Conservation (phyloP, 164 flowering plant genomes). For the Vitis riparia region DNA sequence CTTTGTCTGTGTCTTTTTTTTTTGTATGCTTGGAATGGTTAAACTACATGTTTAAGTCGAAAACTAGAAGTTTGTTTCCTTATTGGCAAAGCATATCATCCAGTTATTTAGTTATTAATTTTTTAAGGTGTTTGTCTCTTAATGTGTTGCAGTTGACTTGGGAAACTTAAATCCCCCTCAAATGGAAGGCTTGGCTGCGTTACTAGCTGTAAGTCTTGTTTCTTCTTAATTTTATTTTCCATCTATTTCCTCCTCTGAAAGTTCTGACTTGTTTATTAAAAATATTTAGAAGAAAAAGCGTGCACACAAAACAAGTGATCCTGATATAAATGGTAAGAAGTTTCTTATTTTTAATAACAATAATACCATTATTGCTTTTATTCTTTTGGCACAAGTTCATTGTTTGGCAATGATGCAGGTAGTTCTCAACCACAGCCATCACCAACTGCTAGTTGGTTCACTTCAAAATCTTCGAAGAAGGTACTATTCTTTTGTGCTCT, state of each 20-base stretch:
- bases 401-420: constrained; percentile 37
- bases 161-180: constrained; percentile 45
- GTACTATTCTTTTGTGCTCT: constrained; percentile 24
- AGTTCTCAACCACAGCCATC: constrained; percentile 40
- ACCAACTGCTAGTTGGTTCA: constrained; percentile 72
- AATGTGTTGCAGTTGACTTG: constrained; percentile 34
- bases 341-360: background rate
- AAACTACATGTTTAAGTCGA: background rate
- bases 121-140: background rate
- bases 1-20: background rate
- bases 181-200: constrained; percentile 80
- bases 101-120: background rate
- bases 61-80: background rate
- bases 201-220: constrained; percentile 56
- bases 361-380: background rate
- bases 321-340: constrained; percentile 52
- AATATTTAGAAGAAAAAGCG: constrained; percentile 56
- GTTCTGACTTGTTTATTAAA: background rate
- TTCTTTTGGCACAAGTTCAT: constrained; percentile 2
- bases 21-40: background rate
- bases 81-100: background rate
- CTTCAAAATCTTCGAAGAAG: constrained; percentile 78
- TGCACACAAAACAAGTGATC: constrained; percentile 36
- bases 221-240: background rate
- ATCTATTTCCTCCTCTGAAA: background rate